phyloP scores from a whole-genome alignment of 2,329 filamentous ascomycete species.

The Paraphaeosphaeria sporulosa region DNA sequence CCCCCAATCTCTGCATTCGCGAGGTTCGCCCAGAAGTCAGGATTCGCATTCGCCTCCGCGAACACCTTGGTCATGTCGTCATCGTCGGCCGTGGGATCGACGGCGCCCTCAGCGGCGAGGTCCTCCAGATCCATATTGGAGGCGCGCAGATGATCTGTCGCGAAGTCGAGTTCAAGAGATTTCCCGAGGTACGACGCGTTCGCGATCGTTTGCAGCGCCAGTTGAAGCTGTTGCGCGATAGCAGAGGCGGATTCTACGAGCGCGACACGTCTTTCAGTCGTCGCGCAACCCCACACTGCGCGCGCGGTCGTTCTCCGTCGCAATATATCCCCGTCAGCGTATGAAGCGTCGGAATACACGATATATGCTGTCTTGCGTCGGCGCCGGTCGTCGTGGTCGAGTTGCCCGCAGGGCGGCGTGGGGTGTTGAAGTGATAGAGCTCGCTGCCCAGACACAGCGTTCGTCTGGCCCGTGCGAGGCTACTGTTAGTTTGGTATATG shows the following conservation, averaged over 20 bases:
- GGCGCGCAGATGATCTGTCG: not conserved
- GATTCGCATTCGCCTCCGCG: conserved; percentile 27
- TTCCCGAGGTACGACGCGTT: not conserved
- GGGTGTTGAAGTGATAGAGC: conserved; percentile 31
- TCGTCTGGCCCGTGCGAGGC: not conserved
- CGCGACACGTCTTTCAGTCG: conserved; percentile 3
- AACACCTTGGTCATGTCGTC: conserved; percentile 31
- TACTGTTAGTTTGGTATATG: too few relatives aligned
- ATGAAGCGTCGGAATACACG: not conserved
- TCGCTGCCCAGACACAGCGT: not conserved
- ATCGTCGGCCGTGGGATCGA: conserved; percentile 25
- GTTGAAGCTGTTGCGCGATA: not conserved
- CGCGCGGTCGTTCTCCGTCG: not conserved
- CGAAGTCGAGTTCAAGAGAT: not conserved
- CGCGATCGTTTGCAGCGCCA: not conserved
- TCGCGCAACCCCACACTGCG: not conserved
- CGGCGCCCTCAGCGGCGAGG: not conserved
- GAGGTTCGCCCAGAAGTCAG: conserved; percentile 35
- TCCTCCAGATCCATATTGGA: conserved; percentile 28
- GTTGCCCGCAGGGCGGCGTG: conserved; percentile 25
- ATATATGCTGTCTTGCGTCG: conserved; percentile 10
- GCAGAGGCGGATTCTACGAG: not conserved
- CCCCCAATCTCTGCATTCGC: conserved; percentile 50
- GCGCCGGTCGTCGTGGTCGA: conserved; percentile 18
- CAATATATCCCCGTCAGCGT: not conserved